phyloP scores from a whole-genome alignment of 345 rosid genomes.

The Lenwebbia sp. region DNA sequence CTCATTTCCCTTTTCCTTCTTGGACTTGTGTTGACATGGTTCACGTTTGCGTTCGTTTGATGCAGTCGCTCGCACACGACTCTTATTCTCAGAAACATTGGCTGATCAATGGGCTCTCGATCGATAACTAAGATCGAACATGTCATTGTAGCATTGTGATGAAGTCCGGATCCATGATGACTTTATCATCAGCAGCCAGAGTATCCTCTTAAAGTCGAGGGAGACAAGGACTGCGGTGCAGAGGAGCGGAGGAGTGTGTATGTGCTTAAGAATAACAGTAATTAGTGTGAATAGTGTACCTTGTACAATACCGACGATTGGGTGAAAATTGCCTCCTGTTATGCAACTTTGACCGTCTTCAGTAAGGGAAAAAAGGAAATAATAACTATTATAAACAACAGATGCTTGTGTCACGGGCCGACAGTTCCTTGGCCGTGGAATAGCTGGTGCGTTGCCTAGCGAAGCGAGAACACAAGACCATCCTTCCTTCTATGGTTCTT shows the following conservation, averaged over 20 bases:
- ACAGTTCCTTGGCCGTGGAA: too few species aligned
- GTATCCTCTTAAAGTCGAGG: not conserved
- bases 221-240: not conserved
- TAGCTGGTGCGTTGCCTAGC: too few species aligned
- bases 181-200: not conserved
- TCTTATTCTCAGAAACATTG: constrained; percentile 30
- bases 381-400: not conserved
- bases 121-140: not conserved
- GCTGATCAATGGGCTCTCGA: constrained; percentile 13
- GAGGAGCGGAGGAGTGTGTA: not conserved
- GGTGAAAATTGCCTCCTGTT: not conserved
- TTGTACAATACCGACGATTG: not conserved
- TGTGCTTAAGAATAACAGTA: not conserved
- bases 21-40: not conserved
- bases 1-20: not conserved
- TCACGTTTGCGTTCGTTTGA: not conserved
- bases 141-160: not conserved
- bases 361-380: not conserved
- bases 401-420: not conserved
- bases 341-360: not conserved
- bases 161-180: not conserved
- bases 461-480: too few species aligned
- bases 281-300: not conserved
- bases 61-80: constrained; percentile 93
- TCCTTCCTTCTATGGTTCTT: too few species aligned